Conservation (phyloP, 768 basidiomycete genomes). For the Mycena maculata region DNA sequence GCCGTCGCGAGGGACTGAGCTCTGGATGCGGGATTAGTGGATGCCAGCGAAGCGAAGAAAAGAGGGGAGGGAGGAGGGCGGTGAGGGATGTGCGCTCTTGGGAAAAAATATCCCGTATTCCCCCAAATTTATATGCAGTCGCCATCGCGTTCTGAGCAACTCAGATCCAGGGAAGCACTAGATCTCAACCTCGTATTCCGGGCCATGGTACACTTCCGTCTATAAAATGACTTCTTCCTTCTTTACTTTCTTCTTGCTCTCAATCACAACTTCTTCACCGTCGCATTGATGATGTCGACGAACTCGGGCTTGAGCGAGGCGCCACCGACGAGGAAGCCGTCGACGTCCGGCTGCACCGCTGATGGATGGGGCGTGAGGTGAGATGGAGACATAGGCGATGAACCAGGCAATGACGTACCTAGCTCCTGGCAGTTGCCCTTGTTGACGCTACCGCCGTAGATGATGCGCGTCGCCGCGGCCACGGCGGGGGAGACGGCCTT, state of each 20-base stretch:
- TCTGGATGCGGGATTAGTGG: too few relatives aligned
- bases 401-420: conserved; percentile 65
- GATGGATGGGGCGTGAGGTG: conserved; percentile 22
- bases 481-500: conserved; percentile 73
- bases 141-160: too few relatives aligned
- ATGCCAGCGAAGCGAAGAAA: too few relatives aligned
- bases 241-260: not conserved
- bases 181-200: not conserved
- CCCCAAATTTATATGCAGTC: too few relatives aligned
- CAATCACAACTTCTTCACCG: conserved; percentile 6
- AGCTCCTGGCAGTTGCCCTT: conserved; percentile 91
- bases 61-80: too few relatives aligned
- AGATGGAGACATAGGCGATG: not conserved
- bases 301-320: conserved; percentile 99
- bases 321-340: conserved; percentile 98
- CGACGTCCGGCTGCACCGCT: conserved; percentile 87
- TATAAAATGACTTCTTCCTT: conserved; percentile 17
- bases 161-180: too few relatives aligned
- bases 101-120: too few relatives aligned
- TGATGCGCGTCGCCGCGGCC: conserved; percentile 82
- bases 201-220: conserved; percentile 14
- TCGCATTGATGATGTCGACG: conserved; percentile 88
- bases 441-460: conserved; percentile 96
- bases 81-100: too few relatives aligned
- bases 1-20: too few relatives aligned